Conservation (phyloP, 371 early-diverging fungal genomes). For the Zopfochytrium polystomum region DNA sequence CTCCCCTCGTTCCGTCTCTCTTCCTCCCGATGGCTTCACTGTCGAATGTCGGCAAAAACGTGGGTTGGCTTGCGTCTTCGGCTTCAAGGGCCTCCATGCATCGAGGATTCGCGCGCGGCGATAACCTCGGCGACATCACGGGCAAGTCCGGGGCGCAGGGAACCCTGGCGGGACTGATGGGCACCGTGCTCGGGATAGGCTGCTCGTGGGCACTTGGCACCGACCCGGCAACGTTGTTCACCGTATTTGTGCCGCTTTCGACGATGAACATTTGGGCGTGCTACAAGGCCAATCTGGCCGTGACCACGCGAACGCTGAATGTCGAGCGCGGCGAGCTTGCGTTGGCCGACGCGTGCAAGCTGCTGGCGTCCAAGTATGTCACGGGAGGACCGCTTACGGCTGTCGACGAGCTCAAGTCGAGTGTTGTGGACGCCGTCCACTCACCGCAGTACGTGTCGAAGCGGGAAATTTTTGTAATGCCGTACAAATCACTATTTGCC, state of each 20-base stretch:
- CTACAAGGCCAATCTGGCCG: constrained; percentile 53
- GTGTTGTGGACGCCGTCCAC: too few relatives aligned
- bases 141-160: constrained; percentile 73
- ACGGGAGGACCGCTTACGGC: too few relatives aligned
- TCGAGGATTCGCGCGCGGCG: constrained; percentile 57
- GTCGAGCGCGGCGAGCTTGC: constrained; percentile 53
- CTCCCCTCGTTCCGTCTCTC: constrained; percentile 65
- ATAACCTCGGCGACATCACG: constrained; percentile 78
- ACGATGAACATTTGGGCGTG: constrained; percentile 52
- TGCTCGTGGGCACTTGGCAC: constrained; percentile 45
- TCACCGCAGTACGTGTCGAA: too few relatives aligned
- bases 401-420: too few relatives aligned
- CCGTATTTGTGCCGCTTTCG: constrained; percentile 53
- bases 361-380: too few relatives aligned
- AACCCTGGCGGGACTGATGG: constrained; percentile 73
- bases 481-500: too few relatives aligned
- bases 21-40: constrained; percentile 66
- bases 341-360: not conserved
- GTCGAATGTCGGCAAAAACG: constrained; percentile 78
- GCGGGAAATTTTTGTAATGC: too few relatives aligned
- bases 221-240: constrained; percentile 42
- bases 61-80: constrained; percentile 71
- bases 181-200: constrained; percentile 57
- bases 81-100: constrained; percentile 76
- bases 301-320: constrained; percentile 57